These are phyloP conservation scores for Fusarium secorum DNA, from an alignment of 2,329 filamentous ascomycete species.

Conservation along the genomic window DNA sequence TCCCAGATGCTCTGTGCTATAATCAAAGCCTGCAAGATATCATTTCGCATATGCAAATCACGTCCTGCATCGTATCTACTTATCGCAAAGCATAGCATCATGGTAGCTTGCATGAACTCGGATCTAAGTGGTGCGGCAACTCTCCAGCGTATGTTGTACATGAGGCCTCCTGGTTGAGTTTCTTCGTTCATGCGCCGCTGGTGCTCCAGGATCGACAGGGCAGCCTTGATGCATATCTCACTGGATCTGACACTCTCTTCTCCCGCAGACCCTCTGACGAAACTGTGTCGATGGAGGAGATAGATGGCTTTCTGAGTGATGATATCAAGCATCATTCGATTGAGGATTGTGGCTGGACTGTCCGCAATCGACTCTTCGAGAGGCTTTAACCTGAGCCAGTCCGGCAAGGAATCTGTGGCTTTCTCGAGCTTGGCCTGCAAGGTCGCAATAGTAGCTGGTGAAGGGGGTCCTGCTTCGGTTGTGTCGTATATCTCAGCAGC, in stretches of 20 bases:
- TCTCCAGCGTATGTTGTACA: slow-evolving; percentile 33
- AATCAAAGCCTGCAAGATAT: slow-evolving; percentile 6
- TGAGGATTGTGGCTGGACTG: background rate
- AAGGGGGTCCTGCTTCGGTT: slow-evolving; percentile 1
- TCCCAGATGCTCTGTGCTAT: background rate
- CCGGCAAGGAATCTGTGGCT: background rate
- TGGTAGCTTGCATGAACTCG: slow-evolving; percentile 30
- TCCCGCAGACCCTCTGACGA: background rate
- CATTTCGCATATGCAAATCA: background rate
- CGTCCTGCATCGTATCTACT: background rate
- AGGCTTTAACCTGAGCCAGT: slow-evolving; percentile 7
- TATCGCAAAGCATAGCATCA: slow-evolving; percentile 31
- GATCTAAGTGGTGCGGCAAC: slow-evolving; percentile 23
- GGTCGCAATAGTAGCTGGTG: background rate
- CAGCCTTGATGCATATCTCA: slow-evolving; percentile 16
- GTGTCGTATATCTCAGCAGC: slow-evolving; percentile 11
- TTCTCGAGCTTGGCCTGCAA: background rate
- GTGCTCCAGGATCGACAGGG: slow-evolving; percentile 23
- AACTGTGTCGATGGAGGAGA: slow-evolving; percentile 7
- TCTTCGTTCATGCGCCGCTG: slow-evolving; percentile 29
- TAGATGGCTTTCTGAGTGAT: slow-evolving; percentile 6
- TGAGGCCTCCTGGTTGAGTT: slow-evolving; percentile 22
- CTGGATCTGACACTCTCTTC: background rate
- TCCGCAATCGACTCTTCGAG: slow-evolving; percentile 7
- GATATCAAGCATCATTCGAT: slow-evolving; percentile 18